A percentile compares a stretch with the other conserved stretches of the same genome.
Conservation (phyloP, 208 protist species). For the Trypanosoma congolense region DNA sequence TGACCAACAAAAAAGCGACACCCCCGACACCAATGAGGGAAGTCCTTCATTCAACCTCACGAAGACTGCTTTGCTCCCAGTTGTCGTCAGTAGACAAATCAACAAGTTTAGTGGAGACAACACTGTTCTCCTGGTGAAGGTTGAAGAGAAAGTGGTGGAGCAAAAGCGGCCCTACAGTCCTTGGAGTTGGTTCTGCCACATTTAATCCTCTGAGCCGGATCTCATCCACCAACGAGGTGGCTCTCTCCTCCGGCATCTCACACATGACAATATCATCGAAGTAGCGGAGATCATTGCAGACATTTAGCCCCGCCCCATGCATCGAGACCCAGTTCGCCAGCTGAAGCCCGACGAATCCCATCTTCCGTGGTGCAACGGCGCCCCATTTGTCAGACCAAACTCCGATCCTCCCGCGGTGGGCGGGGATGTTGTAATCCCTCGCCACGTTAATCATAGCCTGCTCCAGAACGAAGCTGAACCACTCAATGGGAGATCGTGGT, state of each 20-base stretch:
- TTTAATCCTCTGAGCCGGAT: constrained; percentile 19
- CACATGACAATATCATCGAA: constrained; percentile 86
- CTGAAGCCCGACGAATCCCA: constrained; percentile 82
- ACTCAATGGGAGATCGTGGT: constrained; percentile 74
- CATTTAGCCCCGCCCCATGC: constrained; percentile 81
- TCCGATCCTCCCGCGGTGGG: constrained; percentile 59
- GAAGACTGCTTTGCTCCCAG: constrained; percentile 30
- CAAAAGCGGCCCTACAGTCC: constrained; percentile 12
- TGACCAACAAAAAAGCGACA: no score
- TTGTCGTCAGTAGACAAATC: constrained; percentile 24
- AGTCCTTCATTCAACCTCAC: constrained; percentile 13
- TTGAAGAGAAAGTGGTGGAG: constrained; percentile 34
- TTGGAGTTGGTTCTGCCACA: constrained; percentile 3
- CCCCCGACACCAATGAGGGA: no score
- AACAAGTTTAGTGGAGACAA: constrained; percentile 17
- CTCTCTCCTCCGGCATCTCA: constrained; percentile 57
- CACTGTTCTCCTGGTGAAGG: constrained; percentile 28
- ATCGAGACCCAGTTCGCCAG: constrained; percentile 87
- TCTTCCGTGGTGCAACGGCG: constrained; percentile 35
- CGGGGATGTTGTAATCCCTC: constrained; percentile 45
- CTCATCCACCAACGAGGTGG: constrained; percentile 58
- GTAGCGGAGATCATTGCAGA: constrained; percentile 52
- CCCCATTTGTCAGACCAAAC: constrained; percentile 60
- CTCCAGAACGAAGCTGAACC: constrained; percentile 77
- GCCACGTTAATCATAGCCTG: constrained; percentile 66